These are phyloP conservation scores for Eutypella sp. DNA, from an alignment of 2,329 filamentous ascomycete genomes.

Conservation along the genomic window DNA sequence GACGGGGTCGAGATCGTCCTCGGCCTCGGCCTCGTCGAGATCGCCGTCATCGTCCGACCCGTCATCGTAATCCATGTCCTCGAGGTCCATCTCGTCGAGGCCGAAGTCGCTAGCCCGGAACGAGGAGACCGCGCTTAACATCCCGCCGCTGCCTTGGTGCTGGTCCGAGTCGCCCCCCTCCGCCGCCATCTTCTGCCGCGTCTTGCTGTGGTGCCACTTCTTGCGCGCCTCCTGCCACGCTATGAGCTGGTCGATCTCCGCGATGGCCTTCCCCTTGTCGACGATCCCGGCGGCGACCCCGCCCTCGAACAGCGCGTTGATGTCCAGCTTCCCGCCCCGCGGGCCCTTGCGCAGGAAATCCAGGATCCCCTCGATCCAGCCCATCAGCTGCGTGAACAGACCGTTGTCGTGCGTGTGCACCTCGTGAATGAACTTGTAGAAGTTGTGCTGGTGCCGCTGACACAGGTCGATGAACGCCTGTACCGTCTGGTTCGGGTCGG, in stretches of 20 bases:
- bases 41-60: constrained; percentile 61
- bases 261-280: constrained; percentile 65
- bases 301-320: constrained; percentile 88
- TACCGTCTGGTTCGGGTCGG: constrained; percentile 96
- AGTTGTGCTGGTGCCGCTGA: constrained; percentile 88
- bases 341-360: constrained; percentile 88
- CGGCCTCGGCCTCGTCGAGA: constrained; percentile 62
- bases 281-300: constrained; percentile 63
- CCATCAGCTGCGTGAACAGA: constrained; percentile 92
- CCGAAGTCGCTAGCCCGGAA: constrained; percentile 88
- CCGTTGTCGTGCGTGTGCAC: constrained; percentile 96
- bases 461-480: constrained; percentile 98
- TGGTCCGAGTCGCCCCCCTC: no score
- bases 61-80: constrained; percentile 79
- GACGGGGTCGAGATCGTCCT: constrained; percentile 82
- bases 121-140: constrained; percentile 46
- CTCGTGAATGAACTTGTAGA: constrained; percentile 99
- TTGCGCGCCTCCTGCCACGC: constrained; percentile 93
- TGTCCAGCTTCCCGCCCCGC: constrained; percentile 78
- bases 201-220: constrained; percentile 98
- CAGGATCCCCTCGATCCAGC: constrained; percentile 92
- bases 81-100: constrained; percentile 76
- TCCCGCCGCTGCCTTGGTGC: no score
- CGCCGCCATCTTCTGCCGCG: constrained; percentile 96
- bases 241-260: constrained; percentile 81